Conservation (phyloP, 495 filamentous ascomycete species). For the Sabuloglossum arenarium region DNA sequence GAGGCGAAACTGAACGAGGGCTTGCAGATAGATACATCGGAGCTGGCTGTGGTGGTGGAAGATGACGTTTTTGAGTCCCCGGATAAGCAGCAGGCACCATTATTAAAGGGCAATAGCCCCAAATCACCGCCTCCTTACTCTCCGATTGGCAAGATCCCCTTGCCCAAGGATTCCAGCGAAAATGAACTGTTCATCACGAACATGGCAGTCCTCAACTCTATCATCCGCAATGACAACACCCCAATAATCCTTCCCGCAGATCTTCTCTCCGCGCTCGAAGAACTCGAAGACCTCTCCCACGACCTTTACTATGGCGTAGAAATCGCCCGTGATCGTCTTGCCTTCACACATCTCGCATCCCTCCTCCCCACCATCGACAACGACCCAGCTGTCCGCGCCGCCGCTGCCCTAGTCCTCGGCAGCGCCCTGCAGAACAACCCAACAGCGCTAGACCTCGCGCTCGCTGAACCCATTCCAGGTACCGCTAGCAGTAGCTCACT, state of each 20-base stretch:
- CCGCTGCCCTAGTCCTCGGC: conserved; percentile 30
- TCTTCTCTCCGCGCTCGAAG: conserved; percentile 30
- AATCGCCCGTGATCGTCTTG: conserved; percentile 21
- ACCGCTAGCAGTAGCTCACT: neutral
- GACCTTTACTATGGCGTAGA: conserved; percentile 50
- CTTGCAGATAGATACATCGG: conserved; percentile 16
- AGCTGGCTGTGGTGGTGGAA: conserved; percentile 27
- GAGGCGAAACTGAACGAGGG: conserved; percentile 38
- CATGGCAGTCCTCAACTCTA: conserved; percentile 18
- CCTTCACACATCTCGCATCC: conserved; percentile 23
- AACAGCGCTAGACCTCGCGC: conserved; percentile 22
- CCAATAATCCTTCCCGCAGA: conserved; percentile 9
- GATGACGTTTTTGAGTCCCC: conserved; percentile 15
- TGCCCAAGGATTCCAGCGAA: conserved; percentile 13
- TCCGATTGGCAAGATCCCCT: conserved; percentile 26
- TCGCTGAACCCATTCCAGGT: neutral
- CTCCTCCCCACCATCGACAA: conserved; percentile 13
- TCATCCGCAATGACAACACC: neutral
- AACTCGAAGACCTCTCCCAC: conserved; percentile 25
- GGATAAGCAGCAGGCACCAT: conserved; percentile 19
- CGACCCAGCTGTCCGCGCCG: conserved; percentile 16
- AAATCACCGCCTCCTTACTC: conserved; percentile 12
- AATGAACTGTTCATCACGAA: conserved; percentile 21
- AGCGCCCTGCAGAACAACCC: conserved; percentile 41
- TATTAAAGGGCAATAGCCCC: neutral